Evolutionary conservation across 768 basidiomycete species (phyloP).

Genomic region (Rhodotorula babjevae): DNA sequence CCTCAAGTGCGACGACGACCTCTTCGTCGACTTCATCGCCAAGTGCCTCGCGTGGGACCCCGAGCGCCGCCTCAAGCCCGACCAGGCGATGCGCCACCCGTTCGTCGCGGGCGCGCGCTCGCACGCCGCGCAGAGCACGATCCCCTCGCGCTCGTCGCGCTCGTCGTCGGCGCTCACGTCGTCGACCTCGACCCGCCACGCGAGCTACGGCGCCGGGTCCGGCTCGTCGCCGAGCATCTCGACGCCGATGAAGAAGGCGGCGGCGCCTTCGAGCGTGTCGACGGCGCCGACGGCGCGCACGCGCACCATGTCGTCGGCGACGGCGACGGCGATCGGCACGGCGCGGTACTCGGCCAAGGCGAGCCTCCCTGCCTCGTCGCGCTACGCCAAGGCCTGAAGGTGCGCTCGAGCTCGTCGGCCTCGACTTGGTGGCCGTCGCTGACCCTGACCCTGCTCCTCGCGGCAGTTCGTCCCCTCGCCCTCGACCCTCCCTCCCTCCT

Average conservation of each 20-base stretch:
- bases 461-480: background rate
- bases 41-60: constrained; percentile 99
- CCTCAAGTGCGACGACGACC: constrained; percentile 84
- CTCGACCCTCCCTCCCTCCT: too few relatives aligned
- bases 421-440: background rate
- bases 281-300: constrained; percentile 20
- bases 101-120: constrained; percentile 3
- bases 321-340: background rate
- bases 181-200: constrained; percentile 6
- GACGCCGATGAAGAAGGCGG: constrained; percentile 27
- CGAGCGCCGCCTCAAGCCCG: constrained; percentile 88
- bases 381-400: constrained; percentile 26
- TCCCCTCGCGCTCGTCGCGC: constrained; percentile 1
- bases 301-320: constrained; percentile 20
- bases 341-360: constrained; percentile 12
- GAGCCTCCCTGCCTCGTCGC: constrained; percentile 5
- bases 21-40: constrained; percentile 91
- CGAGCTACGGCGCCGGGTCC: background rate
- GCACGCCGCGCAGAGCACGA: background rate
- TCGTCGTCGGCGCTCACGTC: constrained; percentile 1
- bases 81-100: constrained; percentile 70
- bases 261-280: constrained; percentile 2
- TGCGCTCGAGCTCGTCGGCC: background rate
- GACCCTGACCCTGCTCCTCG: too few relatives aligned
- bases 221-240: constrained; percentile 23